Base-by-base conservation (phyloP, 306 rosid genomes). In the Echinosophora koreensis region DNA sequence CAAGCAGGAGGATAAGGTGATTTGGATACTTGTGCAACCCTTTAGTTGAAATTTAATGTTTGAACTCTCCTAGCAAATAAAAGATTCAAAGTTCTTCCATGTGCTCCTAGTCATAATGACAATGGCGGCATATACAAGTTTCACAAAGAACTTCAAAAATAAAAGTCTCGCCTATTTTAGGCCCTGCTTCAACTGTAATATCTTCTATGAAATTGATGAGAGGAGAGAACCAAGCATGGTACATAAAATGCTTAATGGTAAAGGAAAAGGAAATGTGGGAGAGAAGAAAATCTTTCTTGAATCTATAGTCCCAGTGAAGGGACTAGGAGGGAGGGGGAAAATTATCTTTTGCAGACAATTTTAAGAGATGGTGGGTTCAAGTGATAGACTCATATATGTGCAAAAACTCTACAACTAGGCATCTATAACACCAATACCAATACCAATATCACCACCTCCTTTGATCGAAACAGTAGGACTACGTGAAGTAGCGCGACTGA, bases 381-480 rank as follows among this genome's bases (percentile, higher is more conserved):
- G 77, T 38, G 73, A 78, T 17, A 15, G 35, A 57, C n/a, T 46
- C 51, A 46, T 46, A 44, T 69, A 74, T 15, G 51, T 55, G 49
- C 41, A 58, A 66, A 75, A 78, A 84, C 74, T 86, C 83, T 60
- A 32, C 61, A 69, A 54, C 84, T 87, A 92, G 58, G 77, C 71
- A 65, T 66, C 57, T 69, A 62, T 46, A 62, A 82, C 80, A 80
- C 62, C 54, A 61, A 82, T 81, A 80, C 69, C 75, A 42, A 52
- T 42, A 27, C 85, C 81, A 51, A 66, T 34, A 82, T 85, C 88
- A 51, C 84, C 82, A 76, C 88, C 90, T 75, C 87, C 96, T 82
- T 87, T 89, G 80, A 92, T 54, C 0, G 99, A 91, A 41, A 96
- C 82, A 59, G 64, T 35, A 14, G 93, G 93, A 5, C 88, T 85